Evolutionary conservation across 1,284 basidiomycete genomes (phyloP).

Genomic region (Rhodotorula sp.): DNA sequence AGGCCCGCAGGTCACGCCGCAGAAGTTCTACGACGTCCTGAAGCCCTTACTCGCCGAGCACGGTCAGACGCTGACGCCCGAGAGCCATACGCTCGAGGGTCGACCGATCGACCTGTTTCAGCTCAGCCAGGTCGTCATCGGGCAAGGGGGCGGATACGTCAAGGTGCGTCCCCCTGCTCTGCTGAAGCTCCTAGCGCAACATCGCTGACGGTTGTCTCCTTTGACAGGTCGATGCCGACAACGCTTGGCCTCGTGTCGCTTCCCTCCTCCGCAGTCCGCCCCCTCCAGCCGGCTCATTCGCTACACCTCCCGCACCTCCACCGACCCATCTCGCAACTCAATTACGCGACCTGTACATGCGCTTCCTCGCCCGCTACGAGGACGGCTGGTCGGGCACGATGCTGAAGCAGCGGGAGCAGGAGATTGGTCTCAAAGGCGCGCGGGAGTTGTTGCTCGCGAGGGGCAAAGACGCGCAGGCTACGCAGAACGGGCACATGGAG

Average conservation of each 20-base stretch:
- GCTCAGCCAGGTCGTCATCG: conserved; percentile 21
- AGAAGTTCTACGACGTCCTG: conserved; percentile 5
- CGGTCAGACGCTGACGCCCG: background rate
- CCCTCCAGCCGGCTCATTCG: background rate
- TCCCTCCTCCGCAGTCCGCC: background rate
- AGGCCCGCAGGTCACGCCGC: conserved; percentile 4
- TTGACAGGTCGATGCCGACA: conserved; percentile 6
- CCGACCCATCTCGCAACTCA: conserved; percentile 1
- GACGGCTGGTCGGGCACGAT: conserved; percentile 9
- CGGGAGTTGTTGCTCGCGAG: conserved; percentile 1
- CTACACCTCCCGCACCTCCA: background rate
- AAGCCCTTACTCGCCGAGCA: conserved; percentile 1
- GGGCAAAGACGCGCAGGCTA: background rate
- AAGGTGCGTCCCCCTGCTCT: conserved; percentile 2
- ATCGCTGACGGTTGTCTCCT: background rate
- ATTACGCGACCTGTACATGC: conserved; percentile 18
- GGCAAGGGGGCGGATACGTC: conserved; percentile 4
- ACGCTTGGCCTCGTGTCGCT: conserved; percentile 10
- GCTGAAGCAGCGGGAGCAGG: conserved; percentile 18
- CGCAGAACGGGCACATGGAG: background rate
- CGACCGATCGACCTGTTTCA: conserved; percentile 14
- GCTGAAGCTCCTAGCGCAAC: background rate
- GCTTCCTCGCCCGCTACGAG: conserved; percentile 13
- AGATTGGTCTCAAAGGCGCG: conserved; percentile 4
- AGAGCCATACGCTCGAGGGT: conserved; percentile 1